Conservation (phyloP, 2,329 filamentous ascomycete genomes). For the Paradendryphiella salina region DNA sequence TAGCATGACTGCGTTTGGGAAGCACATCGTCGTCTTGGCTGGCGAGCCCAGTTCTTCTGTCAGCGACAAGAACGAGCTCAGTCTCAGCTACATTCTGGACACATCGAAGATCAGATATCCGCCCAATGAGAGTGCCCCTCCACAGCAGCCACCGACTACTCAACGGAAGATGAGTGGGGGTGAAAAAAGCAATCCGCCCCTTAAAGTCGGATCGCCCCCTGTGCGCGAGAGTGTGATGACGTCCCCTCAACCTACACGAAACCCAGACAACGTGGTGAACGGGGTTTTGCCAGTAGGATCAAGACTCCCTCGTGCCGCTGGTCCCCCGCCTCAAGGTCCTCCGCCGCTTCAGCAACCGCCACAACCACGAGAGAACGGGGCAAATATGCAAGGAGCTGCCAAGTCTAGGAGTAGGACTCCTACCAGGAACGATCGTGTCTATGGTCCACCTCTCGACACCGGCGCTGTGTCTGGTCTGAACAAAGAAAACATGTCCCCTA, state of each 20-base stretch:
- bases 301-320: slow-evolving; percentile 62
- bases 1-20: slow-evolving; percentile 94
- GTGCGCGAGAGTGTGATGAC: slow-evolving; percentile 51
- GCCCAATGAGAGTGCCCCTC: slow-evolving; percentile 62
- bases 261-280: slow-evolving; percentile 40
- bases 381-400: slow-evolving; percentile 15
- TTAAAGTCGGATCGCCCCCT: slow-evolving; percentile 38
- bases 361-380: slow-evolving; percentile 55
- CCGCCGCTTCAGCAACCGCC: slow-evolving; percentile 67
- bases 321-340: slow-evolving; percentile 64
- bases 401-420: slow-evolving; percentile 55
- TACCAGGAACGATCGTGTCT: slow-evolving; percentile 53
- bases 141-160: slow-evolving; percentile 33
- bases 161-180: slow-evolving; percentile 54
- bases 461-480: slow-evolving; percentile 50
- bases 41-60: slow-evolving; percentile 91
- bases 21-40: slow-evolving; percentile 87
- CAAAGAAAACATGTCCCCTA: slow-evolving; percentile 54
- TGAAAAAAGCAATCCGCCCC: slow-evolving; percentile 50
- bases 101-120: slow-evolving; percentile 97
- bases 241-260: slow-evolving; percentile 39
- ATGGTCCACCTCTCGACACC: slow-evolving; percentile 50
- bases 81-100: slow-evolving; percentile 87
- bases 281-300: slow-evolving; percentile 51
- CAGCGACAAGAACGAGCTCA: slow-evolving; percentile 79